Percentiles rank a stretch among this genome's conserved stretches.
Evolutionary conservation across 2,329 filamentous ascomycete genomes (phyloP).

Genomic region (Ceratocystis alfenasii): DNA sequence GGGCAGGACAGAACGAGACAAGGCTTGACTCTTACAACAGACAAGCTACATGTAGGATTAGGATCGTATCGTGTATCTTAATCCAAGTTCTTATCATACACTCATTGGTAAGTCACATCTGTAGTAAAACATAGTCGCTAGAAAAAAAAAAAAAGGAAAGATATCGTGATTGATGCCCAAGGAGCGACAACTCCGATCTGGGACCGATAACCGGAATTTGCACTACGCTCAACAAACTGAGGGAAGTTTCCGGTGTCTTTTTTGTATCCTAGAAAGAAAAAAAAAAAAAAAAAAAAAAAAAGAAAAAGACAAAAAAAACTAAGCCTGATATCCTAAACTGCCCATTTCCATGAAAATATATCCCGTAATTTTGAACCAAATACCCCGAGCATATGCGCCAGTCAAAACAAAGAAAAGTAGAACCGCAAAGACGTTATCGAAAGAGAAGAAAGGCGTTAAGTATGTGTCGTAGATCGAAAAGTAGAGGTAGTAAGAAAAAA

Average conservation of each 20-base stretch:
- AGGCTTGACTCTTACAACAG: not conserved
- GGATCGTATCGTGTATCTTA: not conserved
- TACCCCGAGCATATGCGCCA: not conserved
- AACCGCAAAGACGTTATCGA: constrained; percentile 1
- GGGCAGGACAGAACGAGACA: not conserved
- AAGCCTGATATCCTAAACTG: not conserved
- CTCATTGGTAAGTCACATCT: no score
- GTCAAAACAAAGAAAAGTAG: not conserved
- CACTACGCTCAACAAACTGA: not conserved
- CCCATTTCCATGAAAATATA: not conserved
- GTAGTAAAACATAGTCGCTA: not conserved
- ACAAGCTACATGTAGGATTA: not conserved
- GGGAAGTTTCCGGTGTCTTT: not conserved
- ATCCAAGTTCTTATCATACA: not conserved
- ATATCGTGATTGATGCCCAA: constrained; percentile 4
- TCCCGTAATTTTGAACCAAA: constrained; percentile 10
- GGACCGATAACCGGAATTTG: not conserved
- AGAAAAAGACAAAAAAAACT: not conserved
- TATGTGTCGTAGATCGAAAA: constrained; percentile 7
- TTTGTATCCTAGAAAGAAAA: not conserved
- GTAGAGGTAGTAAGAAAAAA: not conserved
- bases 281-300: not conserved
- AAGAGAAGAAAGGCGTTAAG: constrained; percentile 2
- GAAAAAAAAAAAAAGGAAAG: not conserved
- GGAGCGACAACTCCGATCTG: not conserved